phyloP scores from a whole-genome alignment of 306 rosid genomes.

The Cucurbita moschata region DNA sequence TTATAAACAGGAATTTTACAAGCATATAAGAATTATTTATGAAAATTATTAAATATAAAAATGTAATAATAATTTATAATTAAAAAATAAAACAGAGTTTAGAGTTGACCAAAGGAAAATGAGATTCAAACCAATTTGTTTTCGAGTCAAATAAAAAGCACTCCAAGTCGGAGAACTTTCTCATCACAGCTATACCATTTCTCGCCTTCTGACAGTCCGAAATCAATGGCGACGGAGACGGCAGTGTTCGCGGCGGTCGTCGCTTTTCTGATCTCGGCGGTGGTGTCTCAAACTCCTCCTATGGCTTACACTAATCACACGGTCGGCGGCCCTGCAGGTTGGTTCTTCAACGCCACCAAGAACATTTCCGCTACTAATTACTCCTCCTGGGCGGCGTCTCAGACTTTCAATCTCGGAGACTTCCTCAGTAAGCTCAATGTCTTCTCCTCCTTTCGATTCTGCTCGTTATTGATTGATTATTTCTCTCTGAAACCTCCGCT shows the following conservation, averaged over 20 bases:
- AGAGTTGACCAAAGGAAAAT: no score
- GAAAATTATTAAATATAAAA: no score
- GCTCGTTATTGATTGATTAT: background rate
- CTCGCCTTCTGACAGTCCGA: background rate
- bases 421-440: constrained; percentile 40
- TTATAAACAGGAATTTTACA: no score
- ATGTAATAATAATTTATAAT: no score
- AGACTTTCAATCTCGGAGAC: constrained; percentile 73
- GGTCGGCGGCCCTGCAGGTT: constrained; percentile 55
- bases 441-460: background rate
- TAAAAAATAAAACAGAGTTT: no score
- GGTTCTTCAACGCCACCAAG: constrained; percentile 61
- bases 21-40: no score
- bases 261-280: constrained; percentile 11
- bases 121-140: background rate
- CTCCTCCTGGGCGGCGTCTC: constrained; percentile 60
- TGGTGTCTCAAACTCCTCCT: constrained; percentile 6
- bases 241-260: constrained; percentile 4
- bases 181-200: background rate
- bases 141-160: background rate
- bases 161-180: background rate
- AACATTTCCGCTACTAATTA: constrained; percentile 56
- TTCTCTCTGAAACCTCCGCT: background rate
- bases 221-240: constrained; percentile 17
- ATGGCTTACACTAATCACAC: constrained; percentile 60